Base-by-base conservation (phyloP, 441 rosid species). In the Gossypium gossypioides region DNA sequence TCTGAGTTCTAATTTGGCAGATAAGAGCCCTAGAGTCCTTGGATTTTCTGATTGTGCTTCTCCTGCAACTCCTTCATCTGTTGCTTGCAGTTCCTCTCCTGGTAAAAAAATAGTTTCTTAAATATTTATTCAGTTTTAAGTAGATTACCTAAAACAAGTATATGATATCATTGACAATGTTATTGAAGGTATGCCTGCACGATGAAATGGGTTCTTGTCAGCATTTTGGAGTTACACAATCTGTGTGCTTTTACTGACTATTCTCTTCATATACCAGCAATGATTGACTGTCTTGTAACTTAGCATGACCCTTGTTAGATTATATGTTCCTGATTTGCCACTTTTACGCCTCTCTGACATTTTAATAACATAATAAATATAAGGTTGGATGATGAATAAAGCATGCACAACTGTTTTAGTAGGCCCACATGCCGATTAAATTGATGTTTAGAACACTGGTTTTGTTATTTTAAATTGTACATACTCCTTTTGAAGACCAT, bases 51-150 rank as follows among this genome's bases (percentile, higher is more conserved):
- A 88, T 65, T 91, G 91, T 82, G 92, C 90, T 58, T 96, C 97
- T 48, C 99, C 97, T 68, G 91, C 96, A 29, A 93, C 97, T 72
- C 97, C 97, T 27, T 93, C 96, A 12, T 93, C 98, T 57, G 91
- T 88, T 75, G 97, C 91, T 61, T 93, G 96, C 83, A 89, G 88
- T 82, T 91, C 97, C 50, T 93, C 97, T 1, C 89, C 92, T 77
- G 97, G 99, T 96, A 84, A 19, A 29, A 37, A 16, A 15, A 15
- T 70, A 29, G 18, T 68, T 52, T 24, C 21, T 66, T 18, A 9
- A 27, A 27, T 27, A 8, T 1, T 16, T 66, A 16, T 29, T 51
- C 27, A 50, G 48, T 52, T 6, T 29, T 52, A 29, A 51, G 25
- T 4, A 18, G 59, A 16, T 10, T 10, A 68, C 56, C 18, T 27